Evolutionary conservation across 1,139 yeast genomes (phyloP).

Genomic region (Yamadazyma dendronema): DNA sequence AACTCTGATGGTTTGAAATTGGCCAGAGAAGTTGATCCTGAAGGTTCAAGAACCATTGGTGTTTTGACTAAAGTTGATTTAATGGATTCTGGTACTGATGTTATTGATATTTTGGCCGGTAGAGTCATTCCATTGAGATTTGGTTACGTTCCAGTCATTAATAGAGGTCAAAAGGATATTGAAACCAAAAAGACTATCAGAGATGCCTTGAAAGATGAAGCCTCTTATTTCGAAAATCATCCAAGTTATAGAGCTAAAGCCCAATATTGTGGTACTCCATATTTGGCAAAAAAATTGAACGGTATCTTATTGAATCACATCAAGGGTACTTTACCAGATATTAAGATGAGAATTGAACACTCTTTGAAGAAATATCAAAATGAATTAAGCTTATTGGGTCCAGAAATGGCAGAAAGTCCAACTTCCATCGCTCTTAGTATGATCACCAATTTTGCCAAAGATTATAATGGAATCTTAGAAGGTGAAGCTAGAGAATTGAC

Average conservation of each 20-base stretch:
- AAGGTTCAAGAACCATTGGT: slow-evolving; percentile 94
- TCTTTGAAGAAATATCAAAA: slow-evolving; percentile 78
- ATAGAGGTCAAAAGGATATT: slow-evolving; percentile 96
- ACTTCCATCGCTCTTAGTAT: slow-evolving; percentile 85
- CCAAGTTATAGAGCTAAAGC: slow-evolving; percentile 83
- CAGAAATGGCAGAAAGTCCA: slow-evolving; percentile 85
- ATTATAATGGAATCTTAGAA: slow-evolving; percentile 85
- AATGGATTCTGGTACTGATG: slow-evolving; percentile 99
- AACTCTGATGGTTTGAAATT: slow-evolving; percentile 94
- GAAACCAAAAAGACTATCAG: slow-evolving; percentile 83
- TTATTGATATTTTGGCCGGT: slow-evolving; percentile 93
- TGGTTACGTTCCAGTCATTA: slow-evolving; percentile 96
- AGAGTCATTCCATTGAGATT: slow-evolving; percentile 92
- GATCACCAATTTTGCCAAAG: slow-evolving; percentile 91
- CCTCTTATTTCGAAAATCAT: slow-evolving; percentile 70
- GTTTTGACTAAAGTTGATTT: slow-evolving; percentile 94
- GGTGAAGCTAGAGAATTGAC: slow-evolving; percentile 93
- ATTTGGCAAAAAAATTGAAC: slow-evolving; percentile 88
- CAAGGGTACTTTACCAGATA: slow-evolving; percentile 91
- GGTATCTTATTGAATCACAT: slow-evolving; percentile 89
- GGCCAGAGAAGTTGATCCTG: slow-evolving; percentile 98
- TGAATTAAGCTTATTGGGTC: slow-evolving; percentile 76
- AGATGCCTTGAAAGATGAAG: slow-evolving; percentile 83
- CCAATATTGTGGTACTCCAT: slow-evolving; percentile 93
- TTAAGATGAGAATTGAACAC: slow-evolving; percentile 84